Percentiles rank a stretch among this genome's conserved stretches.
Conservation (phyloP, 208 protist genomes). For the Trypanosomatidae sp. region DNA sequence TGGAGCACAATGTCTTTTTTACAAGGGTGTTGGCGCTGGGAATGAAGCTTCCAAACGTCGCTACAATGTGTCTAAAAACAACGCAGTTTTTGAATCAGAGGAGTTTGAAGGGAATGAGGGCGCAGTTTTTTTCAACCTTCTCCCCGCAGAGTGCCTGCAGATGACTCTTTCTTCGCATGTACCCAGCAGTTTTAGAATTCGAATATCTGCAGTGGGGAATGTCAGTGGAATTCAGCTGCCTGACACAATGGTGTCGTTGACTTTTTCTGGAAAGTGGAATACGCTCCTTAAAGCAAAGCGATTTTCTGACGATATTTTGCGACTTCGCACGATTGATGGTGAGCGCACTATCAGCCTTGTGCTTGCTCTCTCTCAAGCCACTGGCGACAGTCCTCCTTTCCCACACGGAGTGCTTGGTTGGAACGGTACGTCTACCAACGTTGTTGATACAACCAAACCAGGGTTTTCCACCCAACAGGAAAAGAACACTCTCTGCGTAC, state of each 20-base stretch:
- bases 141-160: slow-evolving; percentile 46
- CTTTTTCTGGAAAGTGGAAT: slow-evolving; percentile 33
- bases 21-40: slow-evolving; percentile 9
- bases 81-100: slow-evolving; percentile 40
- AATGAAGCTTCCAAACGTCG: slow-evolving; percentile 3
- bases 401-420: slow-evolving; percentile 26
- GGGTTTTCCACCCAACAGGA: slow-evolving; percentile 23
- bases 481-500: slow-evolving; percentile 16
- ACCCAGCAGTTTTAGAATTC: slow-evolving; percentile 25
- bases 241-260: slow-evolving; percentile 20
- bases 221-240: slow-evolving; percentile 23
- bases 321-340: slow-evolving; percentile 29
- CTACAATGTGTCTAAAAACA: slow-evolving; percentile 54
- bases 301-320: slow-evolving; percentile 33
- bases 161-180: slow-evolving; percentile 39
- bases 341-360: slow-evolving; percentile 26
- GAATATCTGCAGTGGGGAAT: slow-evolving; percentile 24
- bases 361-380: slow-evolving; percentile 47
- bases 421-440: slow-evolving; percentile 16
- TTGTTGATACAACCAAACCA: slow-evolving; percentile 13
- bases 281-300: slow-evolving; percentile 20
- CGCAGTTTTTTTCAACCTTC: slow-evolving; percentile 40
- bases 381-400: slow-evolving; percentile 19
- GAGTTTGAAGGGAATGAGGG: slow-evolving; percentile 24
- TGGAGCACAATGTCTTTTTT: slow-evolving; percentile 34